These are phyloP conservation scores for Dimargaris xerosporica DNA, from an alignment of 192 early-diverging fungal species.

Conservation along the genomic window DNA sequence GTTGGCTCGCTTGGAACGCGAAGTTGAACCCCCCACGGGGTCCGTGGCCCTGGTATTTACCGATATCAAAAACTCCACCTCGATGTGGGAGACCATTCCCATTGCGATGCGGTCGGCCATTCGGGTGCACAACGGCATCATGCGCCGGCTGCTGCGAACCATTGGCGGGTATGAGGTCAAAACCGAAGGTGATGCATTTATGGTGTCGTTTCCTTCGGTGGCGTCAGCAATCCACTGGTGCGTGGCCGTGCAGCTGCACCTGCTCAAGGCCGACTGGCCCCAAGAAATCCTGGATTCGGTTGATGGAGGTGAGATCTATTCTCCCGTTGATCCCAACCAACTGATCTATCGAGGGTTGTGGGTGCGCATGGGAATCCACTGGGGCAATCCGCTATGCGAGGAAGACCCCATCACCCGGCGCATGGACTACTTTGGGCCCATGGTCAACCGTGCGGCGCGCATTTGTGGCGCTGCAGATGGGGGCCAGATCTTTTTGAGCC, in stretches of 20 bases:
- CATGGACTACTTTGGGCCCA: constrained; percentile 94
- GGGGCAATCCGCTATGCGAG: constrained; percentile 74
- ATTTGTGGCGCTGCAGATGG: constrained; percentile 76
- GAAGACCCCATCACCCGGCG: constrained; percentile 74
- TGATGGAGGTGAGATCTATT: constrained; percentile 60
- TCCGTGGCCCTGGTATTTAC: constrained; percentile 81
- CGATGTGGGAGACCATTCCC: constrained; percentile 76
- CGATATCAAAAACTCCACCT: constrained; percentile 87
- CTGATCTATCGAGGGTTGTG: constrained; percentile 72
- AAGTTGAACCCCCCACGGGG: constrained; percentile 69
- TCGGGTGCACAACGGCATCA: constrained; percentile 66
- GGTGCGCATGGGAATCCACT: constrained; percentile 89
- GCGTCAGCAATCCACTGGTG: constrained; percentile 74
- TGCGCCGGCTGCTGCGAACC: constrained; percentile 64
- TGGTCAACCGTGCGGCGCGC: constrained; percentile 78
- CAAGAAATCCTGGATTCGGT: constrained; percentile 59
- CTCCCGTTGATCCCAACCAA: constrained; percentile 27
- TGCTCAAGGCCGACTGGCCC: constrained; percentile 77
- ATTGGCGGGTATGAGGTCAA: constrained; percentile 91
- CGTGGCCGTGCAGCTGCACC: constrained; percentile 65
- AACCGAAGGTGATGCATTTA: constrained; percentile 89
- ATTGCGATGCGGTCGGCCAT: constrained; percentile 74
- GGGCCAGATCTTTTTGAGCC: constrained; percentile 75
- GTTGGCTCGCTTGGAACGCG: constrained; percentile 46
- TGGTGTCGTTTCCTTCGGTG: constrained; percentile 78